Evolutionary conservation across 352 stramenopile genomes (phyloP).

Genomic region (Thraustochytrium striatum): DNA sequence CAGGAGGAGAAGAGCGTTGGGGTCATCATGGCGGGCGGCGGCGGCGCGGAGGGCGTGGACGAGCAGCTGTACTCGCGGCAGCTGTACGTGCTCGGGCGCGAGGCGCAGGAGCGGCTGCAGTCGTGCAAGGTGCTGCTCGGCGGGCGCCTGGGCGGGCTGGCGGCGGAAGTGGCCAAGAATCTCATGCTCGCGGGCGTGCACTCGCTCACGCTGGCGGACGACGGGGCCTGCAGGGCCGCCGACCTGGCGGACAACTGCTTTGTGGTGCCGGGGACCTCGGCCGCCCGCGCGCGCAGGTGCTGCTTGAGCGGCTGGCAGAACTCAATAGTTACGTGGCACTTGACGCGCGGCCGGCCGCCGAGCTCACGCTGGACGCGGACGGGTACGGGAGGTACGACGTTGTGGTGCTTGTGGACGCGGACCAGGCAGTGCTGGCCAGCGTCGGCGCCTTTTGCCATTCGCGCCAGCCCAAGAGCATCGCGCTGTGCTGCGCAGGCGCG

Average conservation of each 20-base stretch:
- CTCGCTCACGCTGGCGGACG: conserved; percentile 39
- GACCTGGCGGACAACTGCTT: conserved; percentile 46
- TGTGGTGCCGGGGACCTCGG: conserved; percentile 31
- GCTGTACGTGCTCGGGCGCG: conserved; percentile 98
- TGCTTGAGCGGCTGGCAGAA: background rate
- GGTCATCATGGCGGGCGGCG: too few relatives aligned
- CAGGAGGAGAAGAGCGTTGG: too few relatives aligned
- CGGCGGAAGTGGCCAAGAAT: conserved; percentile 49
- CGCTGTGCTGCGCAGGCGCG: conserved; percentile 52
- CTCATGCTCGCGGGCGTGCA: conserved; percentile 50
- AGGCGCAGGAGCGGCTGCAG: conserved; percentile 94
- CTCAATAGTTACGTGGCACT: conserved; percentile 18
- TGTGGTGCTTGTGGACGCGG: conserved; percentile 13
- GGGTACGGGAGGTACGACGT: conserved; percentile 15
- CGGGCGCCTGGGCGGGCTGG: conserved; percentile 61
- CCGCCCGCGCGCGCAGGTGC: background rate
- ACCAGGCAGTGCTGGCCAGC: background rate
- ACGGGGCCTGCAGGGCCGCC: background rate
- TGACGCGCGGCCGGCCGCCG: background rate
- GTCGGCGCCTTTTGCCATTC: conserved; percentile 9
- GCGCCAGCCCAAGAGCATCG: conserved; percentile 27
- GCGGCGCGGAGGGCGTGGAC: conserved; percentile 28
- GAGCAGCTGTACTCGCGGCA: conserved; percentile 80
- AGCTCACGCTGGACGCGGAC: background rate
- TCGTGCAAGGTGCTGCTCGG: conserved; percentile 88